Evolutionary conservation across 768 basidiomycete genomes (phyloP).

Genomic region (Suillus bovinus): DNA sequence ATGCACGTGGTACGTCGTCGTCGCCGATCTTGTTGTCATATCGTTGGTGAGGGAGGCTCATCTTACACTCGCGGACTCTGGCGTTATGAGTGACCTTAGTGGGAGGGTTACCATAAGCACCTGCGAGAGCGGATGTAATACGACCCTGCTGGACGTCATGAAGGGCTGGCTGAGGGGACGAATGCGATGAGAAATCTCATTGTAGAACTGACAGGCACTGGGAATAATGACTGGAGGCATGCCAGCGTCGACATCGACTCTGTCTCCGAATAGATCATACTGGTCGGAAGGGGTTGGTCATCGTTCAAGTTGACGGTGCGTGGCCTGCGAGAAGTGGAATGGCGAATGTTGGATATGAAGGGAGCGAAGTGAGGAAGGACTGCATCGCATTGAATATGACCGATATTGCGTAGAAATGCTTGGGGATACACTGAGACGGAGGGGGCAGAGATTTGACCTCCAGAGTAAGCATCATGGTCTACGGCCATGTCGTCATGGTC

Average conservation of each 20-base stretch:
- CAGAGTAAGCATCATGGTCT: background rate
- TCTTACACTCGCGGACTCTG: background rate
- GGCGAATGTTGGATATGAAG: background rate
- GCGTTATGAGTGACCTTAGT: background rate
- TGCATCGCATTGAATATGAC: background rate
- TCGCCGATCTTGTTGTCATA: background rate
- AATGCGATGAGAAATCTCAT: no score
- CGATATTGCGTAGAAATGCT: background rate
- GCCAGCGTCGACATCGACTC: fast-evolving
- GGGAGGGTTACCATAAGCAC: background rate
- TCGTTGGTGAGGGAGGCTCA: background rate
- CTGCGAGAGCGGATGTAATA: no score
- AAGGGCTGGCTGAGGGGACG: no score
- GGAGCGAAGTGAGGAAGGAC: background rate
- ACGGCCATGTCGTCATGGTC: background rate
- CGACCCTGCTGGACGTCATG: no score
- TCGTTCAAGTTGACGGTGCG: background rate
- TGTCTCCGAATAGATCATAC: background rate
- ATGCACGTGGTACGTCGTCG: background rate
- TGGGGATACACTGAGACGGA: background rate
- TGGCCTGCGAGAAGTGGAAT: background rate
- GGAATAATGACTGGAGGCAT: background rate
- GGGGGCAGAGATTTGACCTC: background rate
- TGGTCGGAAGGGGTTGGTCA: background rate
- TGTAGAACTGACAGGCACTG: background rate